Evolutionary conservation across 2,329 filamentous ascomycete genomes (phyloP).

Genomic region (Gremmenia infestans): DNA sequence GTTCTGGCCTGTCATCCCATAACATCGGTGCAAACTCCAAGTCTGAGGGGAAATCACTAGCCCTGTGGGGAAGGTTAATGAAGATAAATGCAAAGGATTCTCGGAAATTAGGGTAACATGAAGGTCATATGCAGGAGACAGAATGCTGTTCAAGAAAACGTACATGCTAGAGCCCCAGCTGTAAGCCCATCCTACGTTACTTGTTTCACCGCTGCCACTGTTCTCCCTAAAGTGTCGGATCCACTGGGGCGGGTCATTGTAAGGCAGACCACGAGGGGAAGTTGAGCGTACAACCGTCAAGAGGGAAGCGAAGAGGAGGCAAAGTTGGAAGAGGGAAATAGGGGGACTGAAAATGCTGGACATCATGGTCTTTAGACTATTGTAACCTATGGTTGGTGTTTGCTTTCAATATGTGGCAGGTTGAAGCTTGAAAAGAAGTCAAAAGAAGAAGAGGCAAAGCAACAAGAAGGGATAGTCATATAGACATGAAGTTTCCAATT

Average conservation of each 20-base stretch:
- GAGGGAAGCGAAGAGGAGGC: no score
- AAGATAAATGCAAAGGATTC: not conserved
- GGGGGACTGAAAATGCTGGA: no score
- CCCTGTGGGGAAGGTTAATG: not conserved
- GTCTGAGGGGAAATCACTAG: not conserved
- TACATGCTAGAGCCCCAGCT: constrained; percentile 1
- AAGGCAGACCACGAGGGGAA: constrained; percentile 4
- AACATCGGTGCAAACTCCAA: constrained; percentile 9
- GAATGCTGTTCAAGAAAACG: not conserved
- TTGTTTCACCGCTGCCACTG: not conserved
- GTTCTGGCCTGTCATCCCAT: not conserved
- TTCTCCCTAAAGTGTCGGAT: constrained; percentile 1
- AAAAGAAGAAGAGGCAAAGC: no score
- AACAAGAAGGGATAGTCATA: no score
- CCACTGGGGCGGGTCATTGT: constrained; percentile 1
- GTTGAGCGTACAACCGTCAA: no score
- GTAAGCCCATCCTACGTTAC: constrained; percentile 4
- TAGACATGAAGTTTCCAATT: no score
- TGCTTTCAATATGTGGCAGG: no score
- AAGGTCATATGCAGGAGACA: not conserved
- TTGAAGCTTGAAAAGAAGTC: no score
- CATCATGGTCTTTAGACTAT: no score
- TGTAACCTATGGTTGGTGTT: no score
- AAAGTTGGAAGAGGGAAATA: no score
- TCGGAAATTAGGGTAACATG: not conserved